These are phyloP conservation scores for Malus asiatica DNA, from an alignment of 306 rosid genomes.

Conservation along the genomic window DNA sequence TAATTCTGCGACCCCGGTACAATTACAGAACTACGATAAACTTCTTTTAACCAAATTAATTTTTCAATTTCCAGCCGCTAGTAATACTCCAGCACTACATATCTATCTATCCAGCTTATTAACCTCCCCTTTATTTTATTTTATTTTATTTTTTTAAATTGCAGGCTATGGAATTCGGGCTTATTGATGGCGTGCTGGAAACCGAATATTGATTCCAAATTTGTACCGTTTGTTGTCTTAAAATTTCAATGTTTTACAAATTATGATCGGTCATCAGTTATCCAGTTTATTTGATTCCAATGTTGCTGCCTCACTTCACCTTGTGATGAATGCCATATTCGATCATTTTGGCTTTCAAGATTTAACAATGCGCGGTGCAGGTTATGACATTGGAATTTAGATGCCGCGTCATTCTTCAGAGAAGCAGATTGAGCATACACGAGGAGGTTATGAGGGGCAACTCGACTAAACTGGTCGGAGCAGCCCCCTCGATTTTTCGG, in stretches of 20 bases:
- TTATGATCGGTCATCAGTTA: too few species aligned
- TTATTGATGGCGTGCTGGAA: conserved; percentile 79
- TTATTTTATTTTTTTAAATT: not conserved
- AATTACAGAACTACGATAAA: not conserved
- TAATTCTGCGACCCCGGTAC: not conserved
- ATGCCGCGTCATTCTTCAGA: too few species aligned
- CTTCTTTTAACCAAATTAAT: not conserved
- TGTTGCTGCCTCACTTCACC: too few species aligned
- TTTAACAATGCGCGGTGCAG: too few species aligned
- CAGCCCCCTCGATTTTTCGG: too few species aligned
- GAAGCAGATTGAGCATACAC: too few species aligned
- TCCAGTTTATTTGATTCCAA: too few species aligned
- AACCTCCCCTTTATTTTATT: not conserved
- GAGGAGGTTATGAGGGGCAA: too few species aligned
- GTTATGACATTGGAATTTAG: too few species aligned
- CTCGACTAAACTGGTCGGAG: too few species aligned
- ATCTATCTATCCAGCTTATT: not conserved
- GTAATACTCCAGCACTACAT: not conserved
- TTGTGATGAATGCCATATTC: too few species aligned
- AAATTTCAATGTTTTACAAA: not conserved
- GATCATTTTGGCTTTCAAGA: too few species aligned
- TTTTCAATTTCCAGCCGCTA: not conserved
- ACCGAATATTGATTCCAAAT: conserved; percentile 60
- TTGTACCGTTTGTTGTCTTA: not conserved
- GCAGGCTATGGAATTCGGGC: conserved; percentile 96